A percentile compares a stretch with the other conserved stretches of the same genome.
Evolutionary conservation across 1,284 basidiomycete genomes (phyloP).

Genomic region (Papiliotrema fonsecae): DNA sequence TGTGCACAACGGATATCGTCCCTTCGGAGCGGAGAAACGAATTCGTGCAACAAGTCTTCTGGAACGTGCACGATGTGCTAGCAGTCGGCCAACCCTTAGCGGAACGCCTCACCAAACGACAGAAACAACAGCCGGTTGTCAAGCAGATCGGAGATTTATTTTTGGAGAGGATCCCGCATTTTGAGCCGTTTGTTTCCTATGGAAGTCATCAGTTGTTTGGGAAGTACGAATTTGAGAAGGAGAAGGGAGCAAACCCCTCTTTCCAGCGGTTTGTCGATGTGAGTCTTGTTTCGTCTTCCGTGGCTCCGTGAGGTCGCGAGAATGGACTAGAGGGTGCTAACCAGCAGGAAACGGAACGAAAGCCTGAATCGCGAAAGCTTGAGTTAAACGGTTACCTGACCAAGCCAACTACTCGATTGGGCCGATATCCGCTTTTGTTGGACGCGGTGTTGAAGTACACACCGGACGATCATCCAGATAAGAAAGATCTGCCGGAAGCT

Average conservation of each 20-base stretch:
- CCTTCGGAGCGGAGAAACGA: constrained; percentile 71
- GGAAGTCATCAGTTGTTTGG: constrained; percentile 97
- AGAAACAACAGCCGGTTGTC: constrained; percentile 90
- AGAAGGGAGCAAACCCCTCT: constrained; percentile 86
- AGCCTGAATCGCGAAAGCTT: constrained; percentile 91
- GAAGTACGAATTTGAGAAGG: constrained; percentile 98
- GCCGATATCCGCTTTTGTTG: constrained; percentile 88
- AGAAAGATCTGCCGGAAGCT: constrained; percentile 70
- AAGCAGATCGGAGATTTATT: constrained; percentile 89
- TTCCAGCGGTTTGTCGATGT: constrained; percentile 97
- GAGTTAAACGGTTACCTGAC: constrained; percentile 98
- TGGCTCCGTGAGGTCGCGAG: not conserved
- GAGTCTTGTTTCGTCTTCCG: constrained; percentile 10
- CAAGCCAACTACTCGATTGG: constrained; percentile 94
- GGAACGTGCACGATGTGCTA: constrained; percentile 95
- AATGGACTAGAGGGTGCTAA: not conserved
- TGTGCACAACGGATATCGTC: constrained; percentile 69
- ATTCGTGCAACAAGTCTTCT: constrained; percentile 93
- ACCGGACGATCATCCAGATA: constrained; percentile 84
- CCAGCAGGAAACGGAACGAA: constrained; percentile 73
- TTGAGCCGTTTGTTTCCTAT: constrained; percentile 89
- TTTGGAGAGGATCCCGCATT: constrained; percentile 80
- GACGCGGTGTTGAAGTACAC: constrained; percentile 93
- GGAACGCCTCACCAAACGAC: constrained; percentile 90
- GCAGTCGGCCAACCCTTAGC: constrained; percentile 82